Base-by-base conservation (phyloP, 2,329 filamentous ascomycete species). In the Ophiosphaerella narmari region DNA sequence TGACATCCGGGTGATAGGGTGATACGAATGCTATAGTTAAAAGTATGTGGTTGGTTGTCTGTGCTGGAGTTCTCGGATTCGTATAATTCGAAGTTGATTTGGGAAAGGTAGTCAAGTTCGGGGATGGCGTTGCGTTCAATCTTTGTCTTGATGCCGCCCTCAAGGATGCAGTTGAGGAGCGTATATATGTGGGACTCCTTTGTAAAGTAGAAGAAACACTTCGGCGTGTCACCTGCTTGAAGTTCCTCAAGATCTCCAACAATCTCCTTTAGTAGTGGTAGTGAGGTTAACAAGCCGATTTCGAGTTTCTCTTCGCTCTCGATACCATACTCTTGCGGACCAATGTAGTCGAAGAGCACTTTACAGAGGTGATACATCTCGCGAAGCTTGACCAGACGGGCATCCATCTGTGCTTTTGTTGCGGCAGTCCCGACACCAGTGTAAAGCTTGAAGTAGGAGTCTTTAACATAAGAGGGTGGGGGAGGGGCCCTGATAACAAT, bases 151-250 rank as follows among this genome's bases (percentile, higher is more conserved):
- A 99, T 90, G 26, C 94, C 95, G 53, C 95, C 94, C 73, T 99
- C 94, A 23, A 99, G 83, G 62, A 99, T 97, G 72, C 93, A 97
- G 74, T 99, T 99, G 50, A 99, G 84, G 5, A 99, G 82, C 5
- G 94, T 99, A 77, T 99, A 99, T 57, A 99, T 97, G 72, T 99
- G 94, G 0, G 91, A 96, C 75, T 99, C 94, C 74, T 99, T 99
- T 57, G 94, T 99, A 74, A 99, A 99, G 77, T 99, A 99, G 75
- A 97, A 90, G 79, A 97, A 97, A 1, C 89, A 93, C 71, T 97
- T 97, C 38, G 92, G 91, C 60, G 95, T 90, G 45, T 93, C 88
- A 0, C 90, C 95, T 3, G 94, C 93, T 75, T 99, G 94, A 74
- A 97, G 91, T 74, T 97, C 92, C 76, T 99, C 95, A 2, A 99